Base-by-base conservation (phyloP, 495 filamentous ascomycete species). In the Acidomyces sp. region DNA sequence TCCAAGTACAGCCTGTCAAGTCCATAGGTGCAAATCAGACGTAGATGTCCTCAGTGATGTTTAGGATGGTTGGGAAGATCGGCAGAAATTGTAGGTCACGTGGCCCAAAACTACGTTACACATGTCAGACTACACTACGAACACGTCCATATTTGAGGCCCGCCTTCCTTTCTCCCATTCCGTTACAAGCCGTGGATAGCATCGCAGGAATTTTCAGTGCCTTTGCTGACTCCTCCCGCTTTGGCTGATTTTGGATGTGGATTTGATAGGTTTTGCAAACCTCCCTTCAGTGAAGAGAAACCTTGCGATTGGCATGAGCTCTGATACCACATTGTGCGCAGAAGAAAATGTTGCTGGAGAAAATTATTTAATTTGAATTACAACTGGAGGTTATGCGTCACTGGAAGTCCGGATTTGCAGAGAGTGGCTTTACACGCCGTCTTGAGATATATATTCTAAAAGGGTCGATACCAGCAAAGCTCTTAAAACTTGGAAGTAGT, bases 361-460 rank as follows among this genome's bases (percentile, higher is more conserved):
- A 18, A 40, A 63, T 54, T 28, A 61, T 48, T 42, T 67, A 60
- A n/a, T 62, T 62, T 4, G 53, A 58, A 5, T 46, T 28, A 47
- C 62, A 67, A 23, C 46, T 43, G 9, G 49, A 37, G 12, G 39
- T 39, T 17, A 58, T 43, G 35, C 64, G 65, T 59, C 62, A 63
- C 0, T 53, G 42, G 54, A 67, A 65, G 43, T 56, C 49, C 5
- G 60, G 56, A 12, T 58, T 49, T 10, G 42, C 42, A 12, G 53
- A 41, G 7, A 65, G 48, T 45, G 4, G 34, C 23, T 24, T 36
- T 47, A 38, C 40, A 10, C 22, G 26, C 37, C 16, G 44, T 30
- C 3, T 32, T 34, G 2, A 44, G 34, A 20, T 44, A 44, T 19
- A 32, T 44, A 26, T 18, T n/a, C n/a, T n/a, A n/a, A n/a, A n/a